Base-by-base conservation (phyloP, 345 rosid species). In the Linum tenue region DNA sequence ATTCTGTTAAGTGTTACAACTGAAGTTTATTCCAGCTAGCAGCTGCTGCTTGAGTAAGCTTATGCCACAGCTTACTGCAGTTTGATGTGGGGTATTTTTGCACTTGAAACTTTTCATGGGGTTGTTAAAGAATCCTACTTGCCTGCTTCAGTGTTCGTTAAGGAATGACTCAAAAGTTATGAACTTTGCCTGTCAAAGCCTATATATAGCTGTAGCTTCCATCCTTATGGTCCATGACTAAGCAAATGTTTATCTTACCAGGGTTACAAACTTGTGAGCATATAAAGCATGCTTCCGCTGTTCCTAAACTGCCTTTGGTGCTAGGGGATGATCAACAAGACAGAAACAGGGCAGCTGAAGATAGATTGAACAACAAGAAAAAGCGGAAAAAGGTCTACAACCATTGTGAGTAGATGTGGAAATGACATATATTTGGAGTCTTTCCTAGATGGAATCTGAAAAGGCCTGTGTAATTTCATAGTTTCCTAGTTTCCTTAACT, bases 381-480 rank as follows among this genome's bases (percentile, higher is more conserved):
- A 78, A 67, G 77, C 72, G 65, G 56, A 79, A 70, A 64, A 72
- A 75, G 38, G 63, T 63, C 14, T 89, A 85, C 63, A 87, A 92
- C 74, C 96, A 92, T 77, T 92, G 98, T 87, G 70, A 84, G 95
- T 73, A 15, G 14, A 1, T 7, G 50, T 11, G 14, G 53, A 48
- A 48, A 22, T 22, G 53, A 22, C 31, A 22, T 22, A 22, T 22
- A 22, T 22, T 22, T 48, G 12, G 53, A 48, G 37, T 69, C 14
- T 36, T 50, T 48, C 14, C 14, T 48, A 48, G 15, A 60, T 36
- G 4, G 56, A 37, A 5, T 22, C 31, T 22, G 31, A 56, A 37
- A 7, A 15, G 39, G 0, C 7, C 4, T 42, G 43, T 40, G 16
- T 2, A 22, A 22, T 22, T 22, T 22, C 31, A 22, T 22, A 5